Percentiles rank a stretch among this genome's conserved stretches.
Conservation (phyloP, 495 filamentous ascomycete species). For the Talaromyces proteolyticus region DNA sequence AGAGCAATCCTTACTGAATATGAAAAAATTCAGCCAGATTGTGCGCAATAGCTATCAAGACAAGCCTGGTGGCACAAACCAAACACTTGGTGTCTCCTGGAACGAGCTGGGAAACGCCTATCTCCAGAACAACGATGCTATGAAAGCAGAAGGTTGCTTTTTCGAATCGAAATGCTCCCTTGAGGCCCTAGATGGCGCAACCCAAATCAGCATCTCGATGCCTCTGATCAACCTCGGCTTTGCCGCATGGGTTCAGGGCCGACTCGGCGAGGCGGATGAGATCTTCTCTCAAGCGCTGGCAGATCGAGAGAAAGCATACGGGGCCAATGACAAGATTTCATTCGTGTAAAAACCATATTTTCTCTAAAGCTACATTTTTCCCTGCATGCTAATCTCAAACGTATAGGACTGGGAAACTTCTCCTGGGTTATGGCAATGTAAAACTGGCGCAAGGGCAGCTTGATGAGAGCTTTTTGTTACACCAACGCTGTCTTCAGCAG, state of each 20-base stretch:
- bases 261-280: constrained; percentile 10
- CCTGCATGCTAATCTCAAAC: neutral
- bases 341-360: constrained; percentile 13
- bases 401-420: constrained; percentile 16
- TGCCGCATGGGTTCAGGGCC: constrained; percentile 13
- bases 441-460: constrained; percentile 4
- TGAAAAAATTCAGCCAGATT: constrained; percentile 2
- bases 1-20: neutral
- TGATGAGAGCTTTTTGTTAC: constrained; percentile 14
- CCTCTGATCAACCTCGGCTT: constrained; percentile 19
- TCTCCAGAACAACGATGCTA: constrained; percentile 8
- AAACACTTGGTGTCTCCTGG: constrained; percentile 9
- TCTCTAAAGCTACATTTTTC: neutral
- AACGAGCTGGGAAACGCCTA: constrained; percentile 15
- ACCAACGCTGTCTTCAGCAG: constrained; percentile 10
- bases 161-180: constrained; percentile 9
- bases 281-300: constrained; percentile 10
- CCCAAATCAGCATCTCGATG: constrained; percentile 9
- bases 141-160: constrained; percentile 11
- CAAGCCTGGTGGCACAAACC: constrained; percentile 1
- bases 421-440: constrained; percentile 19
- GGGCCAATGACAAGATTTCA: constrained; percentile 11
- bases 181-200: constrained; percentile 4
- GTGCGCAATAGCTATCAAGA: neutral
- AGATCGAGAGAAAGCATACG: constrained; percentile 12